Base-by-base conservation (phyloP, 768 basidiomycete species). In the Infundibulicybe gibba region DNA sequence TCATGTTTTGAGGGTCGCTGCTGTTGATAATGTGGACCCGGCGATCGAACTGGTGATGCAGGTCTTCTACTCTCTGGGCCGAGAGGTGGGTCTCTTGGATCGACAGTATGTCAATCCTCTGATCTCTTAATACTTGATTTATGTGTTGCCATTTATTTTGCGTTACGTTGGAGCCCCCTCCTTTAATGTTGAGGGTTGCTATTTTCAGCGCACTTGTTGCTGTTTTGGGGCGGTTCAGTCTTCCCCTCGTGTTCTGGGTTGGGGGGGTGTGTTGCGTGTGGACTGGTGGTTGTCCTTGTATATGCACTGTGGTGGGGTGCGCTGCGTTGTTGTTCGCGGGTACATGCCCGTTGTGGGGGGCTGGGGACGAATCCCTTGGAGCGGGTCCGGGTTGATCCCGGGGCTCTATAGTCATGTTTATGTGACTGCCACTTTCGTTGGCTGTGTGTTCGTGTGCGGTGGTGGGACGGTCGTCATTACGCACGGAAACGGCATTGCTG, bases 81-180 rank as follows among this genome's bases (percentile, higher is more conserved):
- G 50, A 49, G 2, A 72, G 51, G 56, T 70, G 68, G 0, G 65
- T 59, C 52, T 72, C 68, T 25, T 62, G 59, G 25, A 68, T 16
- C 1, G 54, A 46, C 2, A 69, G 45, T 0, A 70, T 50, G 12
- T 51, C 65, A 9, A 68, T 56, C 39, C 54, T 54, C 0, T 63
- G 38, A 0, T 55, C 46, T 12, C 42, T 35, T 31, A 70, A 49
- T 5, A 67, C 33, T 40, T 56, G 57, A 42, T 61, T 62, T 2
- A 67, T 44, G 11, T 64, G 50, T 0, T 44, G 3, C 61, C 61
- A 63, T 41, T 67, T 67, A 8, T 44, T 16, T 9, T 44, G 6
- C n/a, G 45, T 38, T 2, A 35, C 42, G 9, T 16, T 32, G 6
- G 40, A 20, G 6, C 41, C 39, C 30, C 52, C 34, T 30, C 63